Evolutionary conservation across 345 rosid genomes (phyloP), one percentile per base, ranked within the genome.

Genomic region (Punica granatum): DNA sequence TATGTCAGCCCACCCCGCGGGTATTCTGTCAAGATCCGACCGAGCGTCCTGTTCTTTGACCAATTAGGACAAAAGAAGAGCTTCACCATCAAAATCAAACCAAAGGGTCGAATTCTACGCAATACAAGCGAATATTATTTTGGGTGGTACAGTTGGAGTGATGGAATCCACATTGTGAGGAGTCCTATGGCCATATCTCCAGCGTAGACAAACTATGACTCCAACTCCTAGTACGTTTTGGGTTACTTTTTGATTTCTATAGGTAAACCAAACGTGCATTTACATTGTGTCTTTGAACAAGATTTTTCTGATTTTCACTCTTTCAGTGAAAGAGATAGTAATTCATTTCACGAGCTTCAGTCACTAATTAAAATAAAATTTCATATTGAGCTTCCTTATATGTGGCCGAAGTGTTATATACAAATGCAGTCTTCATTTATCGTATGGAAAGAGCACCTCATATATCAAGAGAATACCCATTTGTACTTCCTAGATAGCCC

Each of bases 121-220:
- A 72, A 66, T 37, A 76, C 67, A 70, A 78, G 75, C 67, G 80
- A 65, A 6, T 90, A 85, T 75, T 82, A 42, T 28, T 88, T 90
- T 66, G 98, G 98, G 28, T 87, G 85, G 92, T 92, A 79, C 65
- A 79, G 78, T 66, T 92, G 96, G 97, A 68, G 69, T 26, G 86
- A 90, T 73, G 75, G 76, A 5, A 14, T 64, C 60, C 88, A 87
- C 67, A 44, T 23, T 36, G 98, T 90, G 18, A 82, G 78, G 72
- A 92, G 97, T 80, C 92, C 93, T 7, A 69, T 88, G 42, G 92
- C 84, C 13, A 69, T 85, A 19, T 84, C 90, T 33, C 71, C 84
- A 53, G 84, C 82, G 2, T 82, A 59, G 33, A 10, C 44, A 32
- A 42, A 41, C 9, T 34, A 15, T 23, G 19, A 3, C 18, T 33